These are phyloP conservation scores for Aspergillus ochraceus DNA, from an alignment of 2,329 filamentous ascomycete genomes.

Conservation along the genomic window DNA sequence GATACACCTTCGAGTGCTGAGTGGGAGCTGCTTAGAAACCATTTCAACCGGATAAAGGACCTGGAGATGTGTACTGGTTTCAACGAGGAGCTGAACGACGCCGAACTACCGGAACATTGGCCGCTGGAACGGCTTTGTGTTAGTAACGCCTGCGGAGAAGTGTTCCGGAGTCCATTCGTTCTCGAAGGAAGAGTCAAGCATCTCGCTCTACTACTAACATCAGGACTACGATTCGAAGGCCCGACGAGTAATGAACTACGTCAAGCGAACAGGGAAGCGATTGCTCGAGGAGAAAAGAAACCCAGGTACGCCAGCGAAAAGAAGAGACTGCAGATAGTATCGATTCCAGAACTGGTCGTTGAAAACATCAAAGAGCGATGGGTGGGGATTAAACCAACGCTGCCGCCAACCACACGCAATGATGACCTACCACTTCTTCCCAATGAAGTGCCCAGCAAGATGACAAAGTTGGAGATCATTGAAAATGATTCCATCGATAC, in stretches of 20 bases:
- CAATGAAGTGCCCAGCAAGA: background rate
- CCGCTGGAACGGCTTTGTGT: conserved; percentile 20
- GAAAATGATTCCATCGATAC: conserved; percentile 28
- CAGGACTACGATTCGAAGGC: conserved; percentile 25
- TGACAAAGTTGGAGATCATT: conserved; percentile 26
- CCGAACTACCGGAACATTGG: conserved; percentile 26
- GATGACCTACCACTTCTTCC: background rate
- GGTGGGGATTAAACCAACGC: background rate
- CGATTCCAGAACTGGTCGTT: conserved; percentile 13
- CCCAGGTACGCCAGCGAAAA: conserved; percentile 8
- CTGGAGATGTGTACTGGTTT: conserved; percentile 21
- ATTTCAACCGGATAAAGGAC: conserved; percentile 21
- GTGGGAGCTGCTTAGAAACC: conserved; percentile 24
- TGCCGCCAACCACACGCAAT: background rate
- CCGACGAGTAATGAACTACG: conserved; percentile 17
- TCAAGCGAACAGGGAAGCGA: conserved; percentile 10
- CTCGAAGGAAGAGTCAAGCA: conserved; percentile 21
- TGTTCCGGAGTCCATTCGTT: conserved; percentile 18
- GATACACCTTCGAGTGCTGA: conserved; percentile 24
- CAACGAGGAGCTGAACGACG: conserved; percentile 25
- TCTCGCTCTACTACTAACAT: conserved; percentile 21
- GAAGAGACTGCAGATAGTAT: conserved; percentile 15
- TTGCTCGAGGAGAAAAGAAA: conserved; percentile 19
- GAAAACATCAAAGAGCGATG: conserved; percentile 16
- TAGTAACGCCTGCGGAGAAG: conserved; percentile 13